Conservation (phyloP, 305 asterid genomes). For the Plantago rigida region DNA sequence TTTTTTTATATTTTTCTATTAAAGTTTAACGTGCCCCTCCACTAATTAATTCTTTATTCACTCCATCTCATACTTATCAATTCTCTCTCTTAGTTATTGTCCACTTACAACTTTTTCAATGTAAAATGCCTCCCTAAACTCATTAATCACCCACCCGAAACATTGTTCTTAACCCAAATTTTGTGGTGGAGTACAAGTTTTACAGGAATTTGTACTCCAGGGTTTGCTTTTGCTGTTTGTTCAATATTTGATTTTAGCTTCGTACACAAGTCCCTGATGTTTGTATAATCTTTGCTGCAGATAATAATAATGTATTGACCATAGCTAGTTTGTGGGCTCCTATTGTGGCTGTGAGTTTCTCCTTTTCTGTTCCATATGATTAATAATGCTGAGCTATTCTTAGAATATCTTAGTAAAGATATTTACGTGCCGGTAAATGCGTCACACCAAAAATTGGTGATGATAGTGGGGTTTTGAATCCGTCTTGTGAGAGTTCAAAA, state of each 20-base stretch:
- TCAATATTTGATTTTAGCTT: not conserved
- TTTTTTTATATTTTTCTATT: too few species aligned
- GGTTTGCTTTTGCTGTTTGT: slow-evolving; percentile 4
- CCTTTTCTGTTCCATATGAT: slow-evolving; percentile 13
- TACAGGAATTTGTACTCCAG: not conserved
- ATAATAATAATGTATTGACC: slow-evolving; percentile 59
- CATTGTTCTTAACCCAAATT: not conserved
- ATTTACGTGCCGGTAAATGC: not conserved
- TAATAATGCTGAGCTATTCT: not conserved
- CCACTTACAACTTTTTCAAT: too few species aligned
- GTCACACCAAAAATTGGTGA: not conserved
- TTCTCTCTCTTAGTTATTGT: too few species aligned
- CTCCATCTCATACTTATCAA: too few species aligned
- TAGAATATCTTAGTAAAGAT: too few species aligned
- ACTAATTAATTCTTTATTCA: too few species aligned
- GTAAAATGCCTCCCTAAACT: too few species aligned
- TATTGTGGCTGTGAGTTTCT: slow-evolving; percentile 80
- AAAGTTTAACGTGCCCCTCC: too few species aligned
- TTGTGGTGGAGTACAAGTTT: not conserved
- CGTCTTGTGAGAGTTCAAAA: too few species aligned
- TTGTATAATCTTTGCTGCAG: slow-evolving; percentile 45
- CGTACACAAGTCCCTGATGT: slow-evolving; percentile 25
- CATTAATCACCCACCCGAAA: too few species aligned
- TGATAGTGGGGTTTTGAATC: too few species aligned
- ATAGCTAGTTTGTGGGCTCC: slow-evolving; percentile 89